Evolutionary conservation across 148 eudicot genomes (phyloP), one percentile per base, ranked within the genome.

Genomic region (Dysphania ambrosioides): DNA sequence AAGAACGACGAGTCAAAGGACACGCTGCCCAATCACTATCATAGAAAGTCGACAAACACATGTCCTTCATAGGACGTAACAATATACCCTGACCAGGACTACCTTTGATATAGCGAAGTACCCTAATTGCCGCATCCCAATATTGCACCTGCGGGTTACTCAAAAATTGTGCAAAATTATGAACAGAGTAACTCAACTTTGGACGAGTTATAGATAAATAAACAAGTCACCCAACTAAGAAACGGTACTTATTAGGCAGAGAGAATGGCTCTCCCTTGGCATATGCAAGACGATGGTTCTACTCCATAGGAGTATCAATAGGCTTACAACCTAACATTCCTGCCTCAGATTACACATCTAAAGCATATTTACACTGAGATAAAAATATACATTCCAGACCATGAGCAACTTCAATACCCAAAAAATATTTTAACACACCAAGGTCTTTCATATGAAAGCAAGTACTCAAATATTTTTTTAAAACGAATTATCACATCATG

Each of bases 1-100:
- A 23, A 8, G 64, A 71, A 10, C 74, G 47, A 0, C 74, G 51
- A 7, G 64, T 34, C 9, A 57, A 8, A 0, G 74, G 74, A n/a
- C 74, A 72, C 5, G 31, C 18, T 1, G 0, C 71, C 71, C 53
- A 67, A 40, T 67, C 71, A 40, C 16, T 21, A 23, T 67, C 71
- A 67, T 53, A 67, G 23, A 34, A 67, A 23, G 29, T 32, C 0
- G 41, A 16, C 41, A 34, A 10, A 0, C 23, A 2, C 12, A 29
- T 0, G 21, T 38, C 15, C 1, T 0, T 0, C 13, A 26, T 59
- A 26, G 16, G 63, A 0, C 32, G 63, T 26, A 59, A 27, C 7
- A 59, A 27, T 9, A 66, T 9, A 5, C 70, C 51, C 21, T 71
- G 74, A 0, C 63, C 74, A 8, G 74, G 64, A 24, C 9, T 1